phyloP scores from a whole-genome alignment of 441 rosid species.

The Eruca vesicaria region DNA sequence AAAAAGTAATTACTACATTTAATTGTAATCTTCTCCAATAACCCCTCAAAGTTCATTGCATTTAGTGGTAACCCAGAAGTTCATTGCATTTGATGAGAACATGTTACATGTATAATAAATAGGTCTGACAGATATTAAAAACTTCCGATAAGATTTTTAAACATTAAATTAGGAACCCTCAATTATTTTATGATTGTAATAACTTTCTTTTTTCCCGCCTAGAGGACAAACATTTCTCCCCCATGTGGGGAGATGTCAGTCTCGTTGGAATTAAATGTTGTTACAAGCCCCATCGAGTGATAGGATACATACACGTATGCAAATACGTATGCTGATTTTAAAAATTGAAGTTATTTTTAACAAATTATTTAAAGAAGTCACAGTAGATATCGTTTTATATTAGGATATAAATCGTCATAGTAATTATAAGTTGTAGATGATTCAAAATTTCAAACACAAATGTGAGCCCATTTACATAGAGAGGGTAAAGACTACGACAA shows the following conservation, averaged over 20 bases:
- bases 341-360: not conserved
- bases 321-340: not conserved
- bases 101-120: not conserved
- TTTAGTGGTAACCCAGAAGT: slow-evolving; percentile 10
- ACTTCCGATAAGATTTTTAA: slow-evolving; percentile 24
- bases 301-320: slow-evolving; percentile 18
- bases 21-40: not conserved
- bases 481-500: not conserved
- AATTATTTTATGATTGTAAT: not conserved
- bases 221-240: slow-evolving; percentile 36
- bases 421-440: not conserved
- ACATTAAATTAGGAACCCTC: slow-evolving; percentile 12
- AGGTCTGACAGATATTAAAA: slow-evolving; percentile 24
- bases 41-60: slow-evolving; percentile 31
- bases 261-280: slow-evolving; percentile 27
- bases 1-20: not conserved
- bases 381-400: not conserved
- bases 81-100: slow-evolving; percentile 28
- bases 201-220: not conserved
- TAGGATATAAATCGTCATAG: not conserved
- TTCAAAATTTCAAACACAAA: not conserved
- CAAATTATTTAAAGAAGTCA: not conserved
- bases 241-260: slow-evolving; percentile 40
- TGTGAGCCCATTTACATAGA: not conserved
- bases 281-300: slow-evolving; percentile 8